Evolutionary conservation across 345 rosid species (phyloP).

Genomic region (Reutealis trisperma): DNA sequence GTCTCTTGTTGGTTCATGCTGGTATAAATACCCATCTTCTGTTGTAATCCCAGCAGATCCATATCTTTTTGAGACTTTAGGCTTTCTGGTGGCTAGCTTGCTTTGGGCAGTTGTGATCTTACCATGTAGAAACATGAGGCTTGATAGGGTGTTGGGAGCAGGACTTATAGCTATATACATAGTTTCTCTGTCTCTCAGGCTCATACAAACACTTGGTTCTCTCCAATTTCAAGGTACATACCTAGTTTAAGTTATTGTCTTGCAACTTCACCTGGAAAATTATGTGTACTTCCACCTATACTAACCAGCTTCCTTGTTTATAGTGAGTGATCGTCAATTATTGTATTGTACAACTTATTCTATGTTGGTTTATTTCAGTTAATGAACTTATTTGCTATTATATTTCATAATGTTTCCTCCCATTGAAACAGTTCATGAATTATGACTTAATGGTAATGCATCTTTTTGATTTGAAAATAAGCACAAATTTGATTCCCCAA

Average conservation of each 20-base stretch:
- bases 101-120: conserved; percentile 78
- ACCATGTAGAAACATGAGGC: conserved; percentile 68
- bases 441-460: no score
- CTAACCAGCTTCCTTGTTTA: conserved; percentile 4
- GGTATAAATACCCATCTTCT: conserved; percentile 55
- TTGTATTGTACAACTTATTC: neutral
- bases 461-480: no score
- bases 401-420: neutral
- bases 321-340: neutral
- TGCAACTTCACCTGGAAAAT: neutral
- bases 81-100: conserved; percentile 62
- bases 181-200: conserved; percentile 53
- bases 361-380: neutral
- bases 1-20: conserved; percentile 61
- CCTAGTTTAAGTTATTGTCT: neutral
- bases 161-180: conserved; percentile 69
- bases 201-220: conserved; percentile 44
- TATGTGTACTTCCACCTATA: no score
- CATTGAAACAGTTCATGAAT: neutral
- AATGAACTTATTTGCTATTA: neutral
- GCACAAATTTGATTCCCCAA: no score
- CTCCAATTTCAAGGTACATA: conserved; percentile 9
- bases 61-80: conserved; percentile 67
- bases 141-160: conserved; percentile 62
- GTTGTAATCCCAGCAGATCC: conserved; percentile 50